A percentile compares a stretch with the other conserved stretches of the same genome.
These are phyloP conservation scores for Gillenia trifoliata DNA, from an alignment of 306 rosid species.

Conservation along the genomic window DNA sequence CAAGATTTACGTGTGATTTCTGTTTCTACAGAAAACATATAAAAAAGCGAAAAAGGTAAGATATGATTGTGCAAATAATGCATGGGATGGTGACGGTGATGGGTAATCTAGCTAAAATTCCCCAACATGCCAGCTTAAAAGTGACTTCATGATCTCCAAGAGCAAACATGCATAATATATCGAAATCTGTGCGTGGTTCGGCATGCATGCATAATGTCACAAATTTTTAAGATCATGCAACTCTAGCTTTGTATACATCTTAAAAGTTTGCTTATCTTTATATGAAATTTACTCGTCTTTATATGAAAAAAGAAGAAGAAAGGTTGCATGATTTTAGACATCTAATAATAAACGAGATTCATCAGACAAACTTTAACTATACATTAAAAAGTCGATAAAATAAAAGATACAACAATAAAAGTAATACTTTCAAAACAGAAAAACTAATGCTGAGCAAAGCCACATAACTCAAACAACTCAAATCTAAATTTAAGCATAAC, in stretches of 20 bases:
- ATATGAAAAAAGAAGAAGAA: background rate
- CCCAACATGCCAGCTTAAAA: conserved; percentile 29
- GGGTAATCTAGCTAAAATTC: conserved; percentile 9
- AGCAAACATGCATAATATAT: background rate
- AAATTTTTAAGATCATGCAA: background rate
- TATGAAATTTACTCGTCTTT: background rate
- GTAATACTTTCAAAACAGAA: too few relatives aligned
- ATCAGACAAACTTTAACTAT: too few relatives aligned
- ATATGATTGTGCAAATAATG: background rate
- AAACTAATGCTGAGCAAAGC: background rate
- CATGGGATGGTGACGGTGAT: background rate
- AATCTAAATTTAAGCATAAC: too few relatives aligned
- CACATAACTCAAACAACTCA: background rate
- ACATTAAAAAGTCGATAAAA: too few relatives aligned
- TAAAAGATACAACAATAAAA: too few relatives aligned
- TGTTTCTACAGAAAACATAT: background rate
- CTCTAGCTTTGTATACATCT: background rate
- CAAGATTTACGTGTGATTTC: conserved; percentile 5
- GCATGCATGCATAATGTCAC: background rate
- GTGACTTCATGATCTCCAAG: conserved; percentile 8
- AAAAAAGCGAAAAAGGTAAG: background rate
- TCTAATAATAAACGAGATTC: too few relatives aligned
- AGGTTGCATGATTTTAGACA: too few relatives aligned
- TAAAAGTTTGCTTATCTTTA: background rate
- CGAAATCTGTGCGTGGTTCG: conserved; percentile 4